phyloP scores from a whole-genome alignment of 1,139 yeast species.

The Candida buenavistaensis region DNA sequence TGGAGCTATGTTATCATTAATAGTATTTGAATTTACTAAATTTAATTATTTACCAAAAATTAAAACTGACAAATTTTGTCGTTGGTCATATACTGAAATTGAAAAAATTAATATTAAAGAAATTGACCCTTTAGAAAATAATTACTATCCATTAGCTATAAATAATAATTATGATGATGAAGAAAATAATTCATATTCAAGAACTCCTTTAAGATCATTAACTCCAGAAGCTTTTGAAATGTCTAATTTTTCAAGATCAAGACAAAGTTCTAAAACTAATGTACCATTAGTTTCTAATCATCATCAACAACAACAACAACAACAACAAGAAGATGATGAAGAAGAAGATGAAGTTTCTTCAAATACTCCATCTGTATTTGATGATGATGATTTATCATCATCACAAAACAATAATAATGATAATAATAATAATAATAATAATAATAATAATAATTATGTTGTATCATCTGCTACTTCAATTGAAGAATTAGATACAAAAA shows the following conservation, averaged over 20 bases:
- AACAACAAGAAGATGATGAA: too few relatives aligned
- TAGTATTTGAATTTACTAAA: constrained; percentile 72
- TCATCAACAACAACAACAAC: too few relatives aligned
- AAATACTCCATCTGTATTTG: constrained; percentile 45
- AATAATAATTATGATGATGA: constrained; percentile 4
- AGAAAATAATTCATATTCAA: constrained; percentile 12
- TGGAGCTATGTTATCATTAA: constrained; percentile 76
- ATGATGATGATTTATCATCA: constrained; percentile 27
- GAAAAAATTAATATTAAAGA: constrained; percentile 26
- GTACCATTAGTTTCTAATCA: constrained; percentile 19
- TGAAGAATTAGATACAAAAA: constrained; percentile 27
- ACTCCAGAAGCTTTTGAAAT: constrained; percentile 26
- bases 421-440: too few relatives aligned
- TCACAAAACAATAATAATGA: too few relatives aligned
- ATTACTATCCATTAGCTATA: constrained; percentile 13
- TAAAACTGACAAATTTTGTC: constrained; percentile 63
- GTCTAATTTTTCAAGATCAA: constrained; percentile 29
- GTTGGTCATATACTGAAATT: constrained; percentile 73
- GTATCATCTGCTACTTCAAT: constrained; percentile 32
- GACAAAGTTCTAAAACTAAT: constrained; percentile 30
- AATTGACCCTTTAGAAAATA: constrained; percentile 34
- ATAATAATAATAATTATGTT: constrained; percentile 21
- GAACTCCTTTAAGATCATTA: constrained; percentile 5
- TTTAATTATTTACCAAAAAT: constrained; percentile 72
- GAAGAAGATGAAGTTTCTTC: constrained; percentile 30